A percentile compares a stretch with the other conserved stretches of the same genome.
Evolutionary conservation across 352 stramenopile species (phyloP).

Genomic region (Thalassiosira hispida): DNA sequence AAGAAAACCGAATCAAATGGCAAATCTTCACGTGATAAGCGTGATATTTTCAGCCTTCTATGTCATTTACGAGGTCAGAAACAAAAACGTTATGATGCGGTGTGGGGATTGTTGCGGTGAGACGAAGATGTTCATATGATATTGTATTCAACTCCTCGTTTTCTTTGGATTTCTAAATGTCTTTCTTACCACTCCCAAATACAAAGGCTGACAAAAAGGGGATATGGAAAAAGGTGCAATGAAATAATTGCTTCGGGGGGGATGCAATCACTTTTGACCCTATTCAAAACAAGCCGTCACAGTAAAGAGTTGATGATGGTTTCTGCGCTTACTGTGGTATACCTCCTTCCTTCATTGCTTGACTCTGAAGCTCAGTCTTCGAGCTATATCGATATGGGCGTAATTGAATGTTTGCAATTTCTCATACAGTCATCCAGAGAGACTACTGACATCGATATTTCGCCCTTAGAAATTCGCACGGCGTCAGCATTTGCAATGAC

Average conservation of each 20-base stretch:
- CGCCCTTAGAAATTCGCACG: slow-evolving; percentile 52
- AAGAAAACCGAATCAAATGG: slow-evolving; percentile 1
- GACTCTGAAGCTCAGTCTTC: slow-evolving; percentile 31
- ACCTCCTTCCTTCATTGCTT: slow-evolving; percentile 63
- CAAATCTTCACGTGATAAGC: slow-evolving; percentile 56
- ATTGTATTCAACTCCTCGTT: not conserved
- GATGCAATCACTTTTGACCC: slow-evolving; percentile 69
- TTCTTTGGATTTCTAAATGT: not conserved
- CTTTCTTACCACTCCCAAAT: slow-evolving; percentile 16
- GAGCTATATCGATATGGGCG: slow-evolving; percentile 26
- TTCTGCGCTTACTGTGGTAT: slow-evolving; percentile 60
- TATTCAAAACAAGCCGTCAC: slow-evolving; percentile 55
- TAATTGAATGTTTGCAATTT: slow-evolving; percentile 68
- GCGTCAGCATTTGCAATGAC: slow-evolving; percentile 59
- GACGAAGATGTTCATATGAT: not conserved
- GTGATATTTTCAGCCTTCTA: slow-evolving; percentile 63
- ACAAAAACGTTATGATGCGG: slow-evolving; percentile 54
- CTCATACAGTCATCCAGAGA: slow-evolving; percentile 12
- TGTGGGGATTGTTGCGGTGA: slow-evolving; percentile 53
- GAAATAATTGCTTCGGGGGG: slow-evolving; percentile 72
- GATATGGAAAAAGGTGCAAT: slow-evolving; percentile 13
- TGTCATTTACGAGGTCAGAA: slow-evolving; percentile 58
- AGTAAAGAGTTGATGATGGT: slow-evolving; percentile 54
- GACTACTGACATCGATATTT: slow-evolving; percentile 42
- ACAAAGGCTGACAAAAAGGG: slow-evolving; percentile 14